A percentile compares a stretch with the other conserved stretches of the same genome.
These are phyloP conservation scores for Allium fistulosum DNA, from an alignment of 106 monocot genomes.

Conservation along the genomic window DNA sequence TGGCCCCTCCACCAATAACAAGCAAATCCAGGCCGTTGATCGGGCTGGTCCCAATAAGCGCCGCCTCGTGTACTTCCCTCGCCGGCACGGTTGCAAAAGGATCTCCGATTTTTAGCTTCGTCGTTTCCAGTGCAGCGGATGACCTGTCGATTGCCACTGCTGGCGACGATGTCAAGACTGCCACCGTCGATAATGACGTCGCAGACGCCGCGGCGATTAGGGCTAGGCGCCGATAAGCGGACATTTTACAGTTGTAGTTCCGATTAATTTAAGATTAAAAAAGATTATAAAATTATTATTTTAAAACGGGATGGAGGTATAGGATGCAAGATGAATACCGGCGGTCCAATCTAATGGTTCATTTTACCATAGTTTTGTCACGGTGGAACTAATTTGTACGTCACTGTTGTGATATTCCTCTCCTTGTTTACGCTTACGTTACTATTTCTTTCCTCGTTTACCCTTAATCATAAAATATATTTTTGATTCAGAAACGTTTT, in stretches of 20 bases:
- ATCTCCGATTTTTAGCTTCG: slow-evolving; percentile 52
- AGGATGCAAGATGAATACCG: too few relatives aligned
- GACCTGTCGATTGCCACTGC: slow-evolving; percentile 24
- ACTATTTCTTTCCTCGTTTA: too few relatives aligned
- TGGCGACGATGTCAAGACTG: slow-evolving; percentile 10
- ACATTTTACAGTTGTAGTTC: slow-evolving; percentile 6
- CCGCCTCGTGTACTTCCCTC: slow-evolving; percentile 60
- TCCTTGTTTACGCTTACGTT: too few relatives aligned
- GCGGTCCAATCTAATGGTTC: too few relatives aligned
- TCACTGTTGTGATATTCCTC: too few relatives aligned
- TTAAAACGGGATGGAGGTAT: too few relatives aligned
- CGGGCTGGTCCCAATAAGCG: slow-evolving; percentile 53
- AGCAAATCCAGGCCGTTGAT: slow-evolving; percentile 68
- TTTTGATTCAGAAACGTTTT: too few relatives aligned
- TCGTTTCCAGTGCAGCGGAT: slow-evolving; percentile 18
- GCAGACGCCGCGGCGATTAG: slow-evolving; percentile 20
- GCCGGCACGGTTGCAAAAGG: slow-evolving; percentile 51
- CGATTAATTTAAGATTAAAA: too few relatives aligned
- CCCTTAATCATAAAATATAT: too few relatives aligned
- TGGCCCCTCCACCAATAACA: slow-evolving; percentile 91
- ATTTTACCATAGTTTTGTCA: too few relatives aligned
- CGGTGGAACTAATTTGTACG: too few relatives aligned
- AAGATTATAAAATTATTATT: too few relatives aligned
- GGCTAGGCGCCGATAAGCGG: slow-evolving; percentile 11
- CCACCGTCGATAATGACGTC: slow-evolving; percentile 11